A percentile compares a stretch with the other conserved stretches of the same genome.
These are phyloP conservation scores for Colletotrichum viniferum DNA, from an alignment of 2,329 filamentous ascomycete genomes.

Conservation along the genomic window DNA sequence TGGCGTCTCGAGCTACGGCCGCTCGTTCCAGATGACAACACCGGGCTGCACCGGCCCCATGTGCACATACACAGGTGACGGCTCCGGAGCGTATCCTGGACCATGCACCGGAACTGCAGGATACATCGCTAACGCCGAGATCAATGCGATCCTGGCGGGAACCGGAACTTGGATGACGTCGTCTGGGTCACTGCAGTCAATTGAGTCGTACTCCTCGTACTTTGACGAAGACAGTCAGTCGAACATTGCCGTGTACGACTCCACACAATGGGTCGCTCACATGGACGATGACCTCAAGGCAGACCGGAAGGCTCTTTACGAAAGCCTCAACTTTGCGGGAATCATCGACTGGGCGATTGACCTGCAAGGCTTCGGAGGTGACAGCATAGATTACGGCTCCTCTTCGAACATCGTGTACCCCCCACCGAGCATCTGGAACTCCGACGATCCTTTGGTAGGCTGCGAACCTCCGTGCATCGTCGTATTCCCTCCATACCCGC, in stretches of 20 bases:
- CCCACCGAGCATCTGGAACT: no score
- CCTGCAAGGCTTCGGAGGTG: conserved; percentile 7
- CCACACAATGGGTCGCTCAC: conserved; percentile 37
- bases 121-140: conserved; percentile 36
- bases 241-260: conserved; percentile 28
- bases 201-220: neutral
- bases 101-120: conserved; percentile 32
- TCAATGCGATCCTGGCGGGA: conserved; percentile 23
- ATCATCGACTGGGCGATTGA: conserved; percentile 39
- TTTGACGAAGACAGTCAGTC: neutral
- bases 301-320: conserved; percentile 22
- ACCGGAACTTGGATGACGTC: neutral
- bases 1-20: conserved; percentile 34
- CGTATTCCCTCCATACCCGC: no score
- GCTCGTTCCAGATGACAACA: conserved; percentile 36
- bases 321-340: conserved; percentile 31
- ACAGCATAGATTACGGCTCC: neutral
- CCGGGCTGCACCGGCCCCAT: conserved; percentile 28
- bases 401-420: no score
- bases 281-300: conserved; percentile 30
- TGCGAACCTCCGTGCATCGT: no score
- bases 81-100: conserved; percentile 22
- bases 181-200: neutral
- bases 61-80: conserved; percentile 29
- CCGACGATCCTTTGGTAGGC: no score